These are phyloP conservation scores for Sophora flavescens DNA, from an alignment of 306 rosid genomes.

Conservation along the genomic window DNA sequence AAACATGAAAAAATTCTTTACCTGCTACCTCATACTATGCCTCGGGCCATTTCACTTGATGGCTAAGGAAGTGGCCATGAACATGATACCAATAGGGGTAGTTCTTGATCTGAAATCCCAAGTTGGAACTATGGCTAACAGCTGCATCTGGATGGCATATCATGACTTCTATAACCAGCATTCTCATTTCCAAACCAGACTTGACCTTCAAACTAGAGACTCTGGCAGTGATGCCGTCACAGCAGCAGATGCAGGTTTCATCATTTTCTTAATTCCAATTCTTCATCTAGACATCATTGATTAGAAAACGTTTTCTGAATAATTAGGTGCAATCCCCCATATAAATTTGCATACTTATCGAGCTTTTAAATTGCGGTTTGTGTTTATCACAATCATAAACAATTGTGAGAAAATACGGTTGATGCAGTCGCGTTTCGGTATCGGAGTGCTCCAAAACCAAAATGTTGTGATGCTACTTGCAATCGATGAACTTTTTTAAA, in stretches of 20 bases:
- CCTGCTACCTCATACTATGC: neutral
- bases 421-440: too few relatives aligned
- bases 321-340: too few relatives aligned
- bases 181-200: slow-evolving; percentile 37
- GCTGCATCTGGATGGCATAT: slow-evolving; percentile 44
- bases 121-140: slow-evolving; percentile 30
- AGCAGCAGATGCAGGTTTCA: slow-evolving; percentile 45
- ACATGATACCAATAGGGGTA: slow-evolving; percentile 39
- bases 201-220: slow-evolving; percentile 15
- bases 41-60: neutral
- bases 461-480: too few relatives aligned
- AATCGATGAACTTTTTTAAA: too few relatives aligned
- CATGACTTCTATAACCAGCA: slow-evolving; percentile 40
- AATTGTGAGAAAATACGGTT: too few relatives aligned
- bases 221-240: slow-evolving; percentile 39
- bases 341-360: too few relatives aligned
- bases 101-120: slow-evolving; percentile 48
- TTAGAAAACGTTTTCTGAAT: too few relatives aligned
- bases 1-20: too few relatives aligned
- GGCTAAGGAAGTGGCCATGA: slow-evolving; percentile 12
- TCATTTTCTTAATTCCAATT: neutral
- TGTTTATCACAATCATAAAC: too few relatives aligned
- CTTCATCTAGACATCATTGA: too few relatives aligned
- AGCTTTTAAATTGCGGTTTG: too few relatives aligned
- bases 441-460: too few relatives aligned